A percentile compares a stretch with the other conserved stretches of the same genome.
These are phyloP conservation scores for Jatropha curcas DNA, from an alignment of 345 rosid genomes.

Conservation along the genomic window DNA sequence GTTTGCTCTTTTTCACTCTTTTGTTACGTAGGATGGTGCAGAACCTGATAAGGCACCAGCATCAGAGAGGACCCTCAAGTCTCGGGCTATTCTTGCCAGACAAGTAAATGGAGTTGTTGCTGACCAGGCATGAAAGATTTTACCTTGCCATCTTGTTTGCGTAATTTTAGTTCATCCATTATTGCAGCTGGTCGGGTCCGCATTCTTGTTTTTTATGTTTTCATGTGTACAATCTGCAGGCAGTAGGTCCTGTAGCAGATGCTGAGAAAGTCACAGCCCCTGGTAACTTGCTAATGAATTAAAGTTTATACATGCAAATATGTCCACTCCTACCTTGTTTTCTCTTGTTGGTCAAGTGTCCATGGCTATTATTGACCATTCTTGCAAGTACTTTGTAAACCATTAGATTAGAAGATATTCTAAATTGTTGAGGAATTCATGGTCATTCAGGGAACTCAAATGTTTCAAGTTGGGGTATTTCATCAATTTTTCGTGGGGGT, in stretches of 20 bases:
- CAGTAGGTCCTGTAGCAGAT: conserved; percentile 53
- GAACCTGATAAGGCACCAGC: conserved; percentile 76
- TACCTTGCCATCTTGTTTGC: not conserved
- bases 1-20: conserved; percentile 10
- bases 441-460: conserved; percentile 21
- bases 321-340: not conserved
- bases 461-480: conserved; percentile 85
- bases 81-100: conserved; percentile 81
- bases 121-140: conserved; percentile 67
- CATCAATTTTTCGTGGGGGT: conserved; percentile 81
- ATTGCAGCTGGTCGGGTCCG: not conserved
- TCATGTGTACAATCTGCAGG: conserved; percentile 39
- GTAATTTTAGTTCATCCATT: not conserved
- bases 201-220: not conserved
- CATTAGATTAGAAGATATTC: not conserved
- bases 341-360: not conserved
- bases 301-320: not conserved
- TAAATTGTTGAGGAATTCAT: conserved; percentile 3
- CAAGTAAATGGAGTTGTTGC: conserved; percentile 79
- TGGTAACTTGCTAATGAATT: conserved; percentile 44
- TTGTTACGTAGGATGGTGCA: conserved; percentile 53
- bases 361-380: not conserved
- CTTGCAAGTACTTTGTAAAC: not conserved
- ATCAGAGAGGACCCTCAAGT: conserved; percentile 64
- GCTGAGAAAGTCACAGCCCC: conserved; percentile 62